A percentile compares a stretch with the other conserved stretches of the same genome.
phyloP scores from a whole-genome alignment of 148 eudicot genomes.

The Cornus florida region DNA sequence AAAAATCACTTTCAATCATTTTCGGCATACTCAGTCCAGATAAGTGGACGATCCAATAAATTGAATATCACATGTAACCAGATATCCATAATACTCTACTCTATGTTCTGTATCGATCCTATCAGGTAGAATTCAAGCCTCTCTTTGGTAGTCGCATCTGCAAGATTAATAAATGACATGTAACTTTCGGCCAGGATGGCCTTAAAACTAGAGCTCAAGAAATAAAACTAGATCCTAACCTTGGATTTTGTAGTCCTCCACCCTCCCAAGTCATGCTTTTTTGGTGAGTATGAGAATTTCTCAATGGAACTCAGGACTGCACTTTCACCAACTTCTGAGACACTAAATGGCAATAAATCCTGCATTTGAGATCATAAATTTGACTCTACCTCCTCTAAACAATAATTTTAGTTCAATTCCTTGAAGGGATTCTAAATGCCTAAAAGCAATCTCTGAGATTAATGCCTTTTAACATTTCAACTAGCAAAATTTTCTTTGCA shows the following conservation, averaged over 20 bases:
- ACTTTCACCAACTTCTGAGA: constrained; percentile 16
- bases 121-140: constrained; percentile 27
- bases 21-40: background rate
- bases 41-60: background rate
- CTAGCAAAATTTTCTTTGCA: too few relatives aligned
- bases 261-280: constrained; percentile 49
- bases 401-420: background rate
- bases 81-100: background rate
- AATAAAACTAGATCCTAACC: constrained; percentile 34
- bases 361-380: constrained; percentile 24
- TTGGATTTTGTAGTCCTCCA: constrained; percentile 79
- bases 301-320: constrained; percentile 40
- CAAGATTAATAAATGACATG: constrained; percentile 19
- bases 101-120: constrained; percentile 7
- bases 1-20: background rate
- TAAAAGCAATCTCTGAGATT: background rate
- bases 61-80: background rate
- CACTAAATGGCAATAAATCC: constrained; percentile 35
- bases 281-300: constrained; percentile 53
- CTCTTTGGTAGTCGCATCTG: constrained; percentile 71
- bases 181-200: background rate
- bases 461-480: background rate
- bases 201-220: background rate
- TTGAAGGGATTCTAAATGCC: constrained; percentile 2
- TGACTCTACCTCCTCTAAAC: background rate